These are phyloP conservation scores for Boehmeria nivea DNA, from an alignment of 306 rosid species.

Conservation along the genomic window DNA sequence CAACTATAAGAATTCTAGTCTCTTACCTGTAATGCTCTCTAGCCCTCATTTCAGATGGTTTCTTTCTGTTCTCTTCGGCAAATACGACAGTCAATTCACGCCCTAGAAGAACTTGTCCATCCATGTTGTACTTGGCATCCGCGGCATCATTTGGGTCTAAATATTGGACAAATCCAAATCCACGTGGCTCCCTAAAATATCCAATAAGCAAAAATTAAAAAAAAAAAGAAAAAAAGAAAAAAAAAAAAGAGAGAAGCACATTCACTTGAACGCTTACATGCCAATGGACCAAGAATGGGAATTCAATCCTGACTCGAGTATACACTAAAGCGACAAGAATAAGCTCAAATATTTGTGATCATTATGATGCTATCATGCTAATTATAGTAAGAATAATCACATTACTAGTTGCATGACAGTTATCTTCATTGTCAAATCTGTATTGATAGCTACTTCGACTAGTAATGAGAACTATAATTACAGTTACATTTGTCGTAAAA, in stretches of 20 bases:
- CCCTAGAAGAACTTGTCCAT: slow-evolving; percentile 66
- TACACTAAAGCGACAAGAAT: neutral
- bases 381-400: too few relatives aligned
- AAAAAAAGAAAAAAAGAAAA: too few relatives aligned
- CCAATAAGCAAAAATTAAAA: too few relatives aligned
- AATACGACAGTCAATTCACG: slow-evolving; percentile 72
- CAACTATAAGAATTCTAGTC: too few relatives aligned
- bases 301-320: slow-evolving; percentile 19
- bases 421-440: too few relatives aligned
- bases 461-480: too few relatives aligned
- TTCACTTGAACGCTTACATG: neutral
- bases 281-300: slow-evolving; percentile 19
- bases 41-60: slow-evolving; percentile 76
- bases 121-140: slow-evolving; percentile 78
- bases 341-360: too few relatives aligned
- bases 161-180: slow-evolving; percentile 74
- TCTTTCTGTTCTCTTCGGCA: slow-evolving; percentile 80
- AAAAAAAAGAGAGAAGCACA: neutral
- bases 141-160: slow-evolving; percentile 71
- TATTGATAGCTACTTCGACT: too few relatives aligned
- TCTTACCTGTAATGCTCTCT: slow-evolving; percentile 54
- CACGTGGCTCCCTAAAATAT: slow-evolving; percentile 65
- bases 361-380: too few relatives aligned
- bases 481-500: too few relatives aligned
- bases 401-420: too few relatives aligned